Conservation (phyloP, 2,329 filamentous ascomycete genomes). For the Scytalidium lignicola region DNA sequence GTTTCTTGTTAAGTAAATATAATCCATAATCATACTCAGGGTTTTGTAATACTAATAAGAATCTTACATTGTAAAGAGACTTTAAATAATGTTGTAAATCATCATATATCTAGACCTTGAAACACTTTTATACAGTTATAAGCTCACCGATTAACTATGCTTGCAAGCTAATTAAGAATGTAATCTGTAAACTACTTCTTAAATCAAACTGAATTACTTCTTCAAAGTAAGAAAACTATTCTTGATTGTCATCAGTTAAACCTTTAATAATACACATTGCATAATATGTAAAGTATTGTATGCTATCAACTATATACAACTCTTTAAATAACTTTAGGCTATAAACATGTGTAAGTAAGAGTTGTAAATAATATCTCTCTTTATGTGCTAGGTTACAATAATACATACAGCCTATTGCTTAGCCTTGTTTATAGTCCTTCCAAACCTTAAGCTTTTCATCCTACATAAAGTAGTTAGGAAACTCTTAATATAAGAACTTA, state of each 20-base stretch:
- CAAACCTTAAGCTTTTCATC: not conserved
- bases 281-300: slow-evolving; percentile 3
- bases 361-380: slow-evolving; percentile 5
- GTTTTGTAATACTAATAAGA: not conserved
- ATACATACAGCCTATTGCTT: slow-evolving; percentile 4
- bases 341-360: slow-evolving; percentile 3
- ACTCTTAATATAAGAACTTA: slow-evolving; percentile 4
- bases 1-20: not conserved
- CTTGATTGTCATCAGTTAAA: slow-evolving; percentile 3
- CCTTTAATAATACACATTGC: slow-evolving; percentile 3
- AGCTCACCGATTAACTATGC: not conserved
- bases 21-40: slow-evolving; percentile 3
- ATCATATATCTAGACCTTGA: slow-evolving; percentile 1
- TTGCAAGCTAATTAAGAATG: not conserved
- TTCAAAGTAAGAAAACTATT: slow-evolving; percentile 3
- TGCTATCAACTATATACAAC: slow-evolving; percentile 2
- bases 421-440: not conserved
- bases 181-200: not conserved
- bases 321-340: slow-evolving; percentile 3
- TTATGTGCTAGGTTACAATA: slow-evolving; percentile 4
- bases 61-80: not conserved
- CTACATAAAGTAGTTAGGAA: slow-evolving; percentile 5
- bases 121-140: not conserved
- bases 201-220: not conserved
- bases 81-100: not conserved